phyloP scores from a whole-genome alignment of 2,329 filamentous ascomycete genomes.

The Ophiostoma sp. region DNA sequence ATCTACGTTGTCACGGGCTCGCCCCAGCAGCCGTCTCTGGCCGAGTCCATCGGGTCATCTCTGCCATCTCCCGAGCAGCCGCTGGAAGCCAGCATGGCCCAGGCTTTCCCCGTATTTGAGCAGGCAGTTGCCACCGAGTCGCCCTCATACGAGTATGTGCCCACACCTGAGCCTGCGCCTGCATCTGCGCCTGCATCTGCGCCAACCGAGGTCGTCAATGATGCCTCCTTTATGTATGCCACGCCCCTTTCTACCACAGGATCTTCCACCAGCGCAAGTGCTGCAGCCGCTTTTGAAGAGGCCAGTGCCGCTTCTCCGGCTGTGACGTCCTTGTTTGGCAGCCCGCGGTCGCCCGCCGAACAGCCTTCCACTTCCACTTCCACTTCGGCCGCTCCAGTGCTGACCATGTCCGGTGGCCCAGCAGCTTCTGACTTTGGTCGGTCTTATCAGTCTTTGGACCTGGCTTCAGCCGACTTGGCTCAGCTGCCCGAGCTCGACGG shows the following conservation, averaged over 20 bases:
- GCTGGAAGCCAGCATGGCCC: background rate
- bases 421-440: background rate
- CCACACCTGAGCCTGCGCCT: background rate
- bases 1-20: conserved; percentile 16
- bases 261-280: background rate
- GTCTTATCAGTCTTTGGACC: background rate
- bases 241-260: background rate
- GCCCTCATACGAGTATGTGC: background rate
- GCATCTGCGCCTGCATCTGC: background rate
- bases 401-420: background rate
- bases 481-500: conserved; percentile 1
- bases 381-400: background rate
- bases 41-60: background rate
- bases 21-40: background rate
- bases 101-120: background rate
- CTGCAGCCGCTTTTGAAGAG: background rate
- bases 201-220: background rate
- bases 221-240: conserved; percentile 9
- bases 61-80: background rate
- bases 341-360: background rate
- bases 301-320: background rate
- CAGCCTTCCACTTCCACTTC: too few species aligned
- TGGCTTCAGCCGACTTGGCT: too few species aligned
- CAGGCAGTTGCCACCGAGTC: background rate
- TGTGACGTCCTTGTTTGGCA: background rate